Percentiles rank a stretch among this genome's conserved stretches.
phyloP scores from a whole-genome alignment of 768 basidiomycete genomes.

The Rhodotorula taiwanensis region DNA sequence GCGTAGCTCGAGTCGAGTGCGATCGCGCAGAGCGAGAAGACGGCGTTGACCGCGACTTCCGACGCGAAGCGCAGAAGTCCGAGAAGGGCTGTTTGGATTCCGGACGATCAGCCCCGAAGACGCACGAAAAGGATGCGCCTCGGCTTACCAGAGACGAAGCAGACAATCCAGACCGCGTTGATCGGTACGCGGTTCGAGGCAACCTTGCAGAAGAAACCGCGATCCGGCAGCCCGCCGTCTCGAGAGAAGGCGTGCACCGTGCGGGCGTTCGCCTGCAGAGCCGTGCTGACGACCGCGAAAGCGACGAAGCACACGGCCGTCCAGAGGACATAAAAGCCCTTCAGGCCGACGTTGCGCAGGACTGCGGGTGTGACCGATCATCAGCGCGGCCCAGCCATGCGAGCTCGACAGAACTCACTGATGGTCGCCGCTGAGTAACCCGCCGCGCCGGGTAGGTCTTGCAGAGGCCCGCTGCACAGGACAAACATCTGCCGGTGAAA shows the following conservation, averaged over 20 bases:
- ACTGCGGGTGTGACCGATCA: not conserved
- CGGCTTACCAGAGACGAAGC: not conserved
- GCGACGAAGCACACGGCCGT: conserved; percentile 70
- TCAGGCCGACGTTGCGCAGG: conserved; percentile 57
- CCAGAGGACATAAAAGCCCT: conserved; percentile 66
- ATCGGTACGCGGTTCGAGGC: conserved; percentile 63
- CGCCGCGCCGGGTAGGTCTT: conserved; percentile 61
- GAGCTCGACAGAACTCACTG: conserved; percentile 61
- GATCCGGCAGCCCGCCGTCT: conserved; percentile 58
- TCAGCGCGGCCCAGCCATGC: conserved; percentile 56
- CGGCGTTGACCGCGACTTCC: conserved; percentile 22
- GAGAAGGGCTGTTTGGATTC: not conserved
- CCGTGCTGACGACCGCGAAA: conserved; percentile 45
- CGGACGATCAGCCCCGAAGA: no score
- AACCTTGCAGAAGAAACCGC: conserved; percentile 66
- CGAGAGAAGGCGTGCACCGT: conserved; percentile 73
- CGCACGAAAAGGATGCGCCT: not conserved
- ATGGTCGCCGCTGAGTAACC: conserved; percentile 55
- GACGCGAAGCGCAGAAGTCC: conserved; percentile 12
- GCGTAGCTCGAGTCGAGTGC: conserved; percentile 25
- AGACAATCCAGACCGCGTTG: conserved; percentile 26
- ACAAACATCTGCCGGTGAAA: conserved; percentile 53
- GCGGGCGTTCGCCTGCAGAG: conserved; percentile 70
- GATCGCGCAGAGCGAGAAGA: conserved; percentile 34
- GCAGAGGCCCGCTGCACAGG: conserved; percentile 56